Base-by-base conservation (phyloP, 192 early-diverging fungal genomes). In the Coemansia reversa region DNA sequence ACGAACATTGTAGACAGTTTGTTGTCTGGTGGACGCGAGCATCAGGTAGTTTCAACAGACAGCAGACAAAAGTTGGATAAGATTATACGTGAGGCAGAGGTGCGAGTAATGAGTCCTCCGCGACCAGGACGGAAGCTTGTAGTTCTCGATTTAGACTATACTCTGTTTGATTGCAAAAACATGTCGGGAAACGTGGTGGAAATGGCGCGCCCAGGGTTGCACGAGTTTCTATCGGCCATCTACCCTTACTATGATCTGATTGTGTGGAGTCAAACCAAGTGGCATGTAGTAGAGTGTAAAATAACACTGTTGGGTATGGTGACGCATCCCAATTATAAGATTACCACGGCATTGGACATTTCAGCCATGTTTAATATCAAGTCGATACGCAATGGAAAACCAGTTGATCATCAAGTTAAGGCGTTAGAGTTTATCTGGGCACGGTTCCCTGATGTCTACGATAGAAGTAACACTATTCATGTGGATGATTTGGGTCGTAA, bases 131-230 rank as follows among this genome's bases (percentile, higher is more conserved):
- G 89, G 58, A 84, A 80, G 66, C 75, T 92, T 8, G 64, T 88
- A 28, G 90, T 92, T 2, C 74, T 92, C n/a, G 90, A 92, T 69
- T 73, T 92, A 33, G 91, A 92, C 66, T 88, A 91, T 63, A 92
- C 91, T 8, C 68, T 92, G 19, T 85, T 90, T 60, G 91, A 90
- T 66, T 89, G 89, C 81, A 88, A 86, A 24, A 81, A 84, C 25
- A 51, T 77, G 16, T 85, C 84, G n/a, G 72, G 80, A 32, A 78
- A 85, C 42, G 76, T 89, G 20, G 63, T 83, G 7, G 82, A 87
- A 7, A 84, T 92, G 58, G 83, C 84, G 57, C 76, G 87, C 20
- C 87, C 87, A 1, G 87, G 87, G 11, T 55, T 87, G 67, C 86
- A 88, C 69, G 82, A 83, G 62, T 86, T 86, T 72, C 67, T 88